phyloP scores from a whole-genome alignment of 208 protist species.

The Sergeia podlipaevii region DNA sequence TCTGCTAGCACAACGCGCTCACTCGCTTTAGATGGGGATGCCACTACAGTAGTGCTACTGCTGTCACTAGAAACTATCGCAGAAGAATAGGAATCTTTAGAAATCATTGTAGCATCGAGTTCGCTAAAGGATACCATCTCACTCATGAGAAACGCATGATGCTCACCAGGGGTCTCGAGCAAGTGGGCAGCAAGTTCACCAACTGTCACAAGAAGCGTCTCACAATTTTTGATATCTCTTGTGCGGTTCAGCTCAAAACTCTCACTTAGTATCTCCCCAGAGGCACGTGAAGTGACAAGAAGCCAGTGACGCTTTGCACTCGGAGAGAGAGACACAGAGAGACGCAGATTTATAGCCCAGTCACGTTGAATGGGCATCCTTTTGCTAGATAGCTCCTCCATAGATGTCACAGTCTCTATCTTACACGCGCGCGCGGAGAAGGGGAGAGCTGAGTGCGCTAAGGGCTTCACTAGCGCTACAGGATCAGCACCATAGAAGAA shows the following conservation, averaged over 20 bases:
- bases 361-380: not conserved
- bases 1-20: slow-evolving; percentile 51
- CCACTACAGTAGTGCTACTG: not conserved
- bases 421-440: slow-evolving; percentile 25
- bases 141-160: no score
- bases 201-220: no score
- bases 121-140: no score
- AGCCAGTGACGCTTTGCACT: slow-evolving; percentile 17
- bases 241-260: no score
- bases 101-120: no score
- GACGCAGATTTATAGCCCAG: slow-evolving; percentile 13
- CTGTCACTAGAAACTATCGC: no score
- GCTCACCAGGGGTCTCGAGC: no score
- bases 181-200: no score
- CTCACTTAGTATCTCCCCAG: no score
- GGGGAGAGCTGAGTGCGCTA: slow-evolving; percentile 12
- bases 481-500: slow-evolving; percentile 14
- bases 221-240: no score
- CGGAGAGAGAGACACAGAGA: slow-evolving; percentile 10
- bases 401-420: not conserved
- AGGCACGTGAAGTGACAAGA: slow-evolving; percentile 10
- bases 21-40: slow-evolving; percentile 6
- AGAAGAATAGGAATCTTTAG: no score
- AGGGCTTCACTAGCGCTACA: slow-evolving; percentile 6
- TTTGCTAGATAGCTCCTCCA: slow-evolving; percentile 1